Percentiles rank a stretch among this genome's conserved stretches.
These are phyloP conservation scores for Datura wrightii DNA, from an alignment of 257 asterid genomes.

Conservation along the genomic window DNA sequence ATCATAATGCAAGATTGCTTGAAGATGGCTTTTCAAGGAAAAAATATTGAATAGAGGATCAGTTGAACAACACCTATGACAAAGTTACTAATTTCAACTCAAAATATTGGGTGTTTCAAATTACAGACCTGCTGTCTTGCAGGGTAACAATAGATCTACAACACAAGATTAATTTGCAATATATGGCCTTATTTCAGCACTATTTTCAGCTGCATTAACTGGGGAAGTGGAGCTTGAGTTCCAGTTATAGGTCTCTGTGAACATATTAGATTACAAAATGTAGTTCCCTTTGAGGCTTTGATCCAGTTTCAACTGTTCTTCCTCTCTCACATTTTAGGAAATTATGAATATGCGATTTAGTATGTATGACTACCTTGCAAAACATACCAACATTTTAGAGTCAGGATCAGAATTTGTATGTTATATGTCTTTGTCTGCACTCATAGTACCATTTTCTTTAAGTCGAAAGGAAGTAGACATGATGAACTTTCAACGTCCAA, in stretches of 20 bases:
- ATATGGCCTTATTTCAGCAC: background rate
- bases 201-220: background rate
- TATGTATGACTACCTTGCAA: background rate
- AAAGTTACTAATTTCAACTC: background rate
- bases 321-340: background rate
- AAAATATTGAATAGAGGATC: background rate
- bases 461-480: background rate
- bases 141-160: background rate
- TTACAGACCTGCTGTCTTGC: background rate
- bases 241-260: background rate
- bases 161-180: background rate
- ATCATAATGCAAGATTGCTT: background rate
- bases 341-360: background rate
- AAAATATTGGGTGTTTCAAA: background rate
- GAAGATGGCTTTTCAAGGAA: background rate
- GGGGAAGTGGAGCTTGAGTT: background rate
- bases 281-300: background rate
- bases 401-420: background rate
- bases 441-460: background rate
- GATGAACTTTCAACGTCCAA: background rate
- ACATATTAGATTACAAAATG: background rate
- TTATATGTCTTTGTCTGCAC: background rate
- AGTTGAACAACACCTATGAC: background rate
- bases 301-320: background rate
- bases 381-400: background rate